Evolutionary conservation across 2,329 filamentous ascomycete species (phyloP), one percentile per base, ranked within the genome.

Genomic region (Sporothrix brunneoviolacea): DNA sequence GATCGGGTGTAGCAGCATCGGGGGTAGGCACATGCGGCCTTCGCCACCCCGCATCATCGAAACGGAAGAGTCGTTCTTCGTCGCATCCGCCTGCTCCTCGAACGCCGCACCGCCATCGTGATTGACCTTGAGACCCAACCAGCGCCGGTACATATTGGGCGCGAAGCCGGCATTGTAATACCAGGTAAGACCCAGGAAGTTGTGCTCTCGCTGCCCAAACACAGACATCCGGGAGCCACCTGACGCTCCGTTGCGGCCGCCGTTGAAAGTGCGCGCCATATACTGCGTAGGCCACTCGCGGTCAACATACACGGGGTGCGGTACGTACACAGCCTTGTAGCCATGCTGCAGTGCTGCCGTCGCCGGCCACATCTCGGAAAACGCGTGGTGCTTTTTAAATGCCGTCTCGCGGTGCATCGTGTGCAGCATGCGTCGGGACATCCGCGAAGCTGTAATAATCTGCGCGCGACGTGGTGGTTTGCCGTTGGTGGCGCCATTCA

Each of bases 351-450:
- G 76, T 2, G 91, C 88, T 1, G 88, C 83, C 0, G 87, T 93
- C 1, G 85, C 84, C 0, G 91, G 88, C 89, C 89, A 96, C 91
- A 96, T 96, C 68, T 97, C 91, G 0, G 90, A 88, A 65, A 95
- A 95, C 72, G 93, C 94, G 57, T 88, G 87, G 67, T 94, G 87
- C 60, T 90, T 91, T 62, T 85, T 84, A 60, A 88, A 79, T 27
- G 83, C 82, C 4, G 91, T 95, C 71, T 95, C 90, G 50, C 82
- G 79, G 71, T 97, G 91, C 91, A 97, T 97, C 16, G 84, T 84
- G 54, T 83, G 73, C 13, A 97, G 76, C 42, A 96, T 80, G 41
- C 82, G 82, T 43, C 83, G 82, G 12, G 86, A 93, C 70, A 97
- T 85, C 48, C 91, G 82, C 1, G 86, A 86, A 0, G 90, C 84